A percentile compares a stretch with the other conserved stretches of the same genome.
Evolutionary conservation across 352 stramenopile genomes (phyloP).

Genomic region (Phytophthora lateralis): DNA sequence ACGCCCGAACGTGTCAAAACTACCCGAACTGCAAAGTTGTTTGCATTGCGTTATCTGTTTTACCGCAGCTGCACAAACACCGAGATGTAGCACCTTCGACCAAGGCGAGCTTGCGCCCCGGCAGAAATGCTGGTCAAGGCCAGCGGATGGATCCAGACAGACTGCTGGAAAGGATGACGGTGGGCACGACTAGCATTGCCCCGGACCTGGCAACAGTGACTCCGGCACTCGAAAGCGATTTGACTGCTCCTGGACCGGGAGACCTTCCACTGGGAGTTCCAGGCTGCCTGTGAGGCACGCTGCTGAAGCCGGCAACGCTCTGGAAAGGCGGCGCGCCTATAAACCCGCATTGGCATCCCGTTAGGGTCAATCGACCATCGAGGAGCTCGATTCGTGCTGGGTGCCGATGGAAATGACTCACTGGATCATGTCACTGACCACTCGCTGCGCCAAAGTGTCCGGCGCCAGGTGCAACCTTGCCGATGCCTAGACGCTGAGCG

Average conservation of each 20-base stretch:
- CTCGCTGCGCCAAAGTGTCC: background rate
- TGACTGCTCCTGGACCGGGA: slow-evolving; percentile 3
- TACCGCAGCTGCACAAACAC: background rate
- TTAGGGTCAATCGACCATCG: background rate
- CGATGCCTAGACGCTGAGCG: background rate
- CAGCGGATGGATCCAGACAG: background rate
- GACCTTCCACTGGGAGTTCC: background rate
- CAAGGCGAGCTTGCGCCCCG: too few relatives aligned
- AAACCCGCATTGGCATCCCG: background rate
- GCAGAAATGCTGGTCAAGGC: background rate
- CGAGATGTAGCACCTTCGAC: background rate
- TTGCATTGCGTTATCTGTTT: too few relatives aligned
- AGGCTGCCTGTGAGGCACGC: background rate
- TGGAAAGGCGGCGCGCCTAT: slow-evolving; percentile 2
- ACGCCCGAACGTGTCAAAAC: background rate
- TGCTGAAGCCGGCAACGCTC: background rate
- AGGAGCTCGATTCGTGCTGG: background rate
- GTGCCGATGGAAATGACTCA: too few relatives aligned
- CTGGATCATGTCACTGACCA: slow-evolving; percentile 8
- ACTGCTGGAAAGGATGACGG: too few relatives aligned
- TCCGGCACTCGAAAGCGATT: background rate
- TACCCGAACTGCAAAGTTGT: background rate
- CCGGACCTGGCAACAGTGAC: background rate
- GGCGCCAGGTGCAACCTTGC: slow-evolving; percentile 3
- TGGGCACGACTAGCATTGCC: too few relatives aligned